Percentiles rank a stretch among this genome's conserved stretches.
Conservation (phyloP, 148 eudicot genomes). For the Silene latifolia region DNA sequence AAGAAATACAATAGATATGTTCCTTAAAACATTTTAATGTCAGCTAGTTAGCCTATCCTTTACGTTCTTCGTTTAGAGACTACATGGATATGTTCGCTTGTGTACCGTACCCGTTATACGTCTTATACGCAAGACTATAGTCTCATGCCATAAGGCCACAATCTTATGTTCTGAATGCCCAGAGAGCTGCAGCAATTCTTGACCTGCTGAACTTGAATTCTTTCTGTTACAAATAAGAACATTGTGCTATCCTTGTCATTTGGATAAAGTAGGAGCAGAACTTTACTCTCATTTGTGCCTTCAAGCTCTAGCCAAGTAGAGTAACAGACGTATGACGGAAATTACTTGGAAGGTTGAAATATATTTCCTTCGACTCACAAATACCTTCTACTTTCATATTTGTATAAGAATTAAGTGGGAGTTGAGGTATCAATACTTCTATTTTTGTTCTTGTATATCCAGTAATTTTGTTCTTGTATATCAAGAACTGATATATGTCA, state of each 20-base stretch:
- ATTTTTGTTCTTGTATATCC: neutral
- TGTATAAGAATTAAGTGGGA: neutral
- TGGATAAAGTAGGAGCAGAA: neutral
- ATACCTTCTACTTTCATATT: neutral
- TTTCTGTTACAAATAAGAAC: too few relatives aligned
- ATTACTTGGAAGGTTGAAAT: neutral
- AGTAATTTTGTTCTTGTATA: neutral
- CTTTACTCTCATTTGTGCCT: neutral
- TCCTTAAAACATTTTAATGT: too few relatives aligned
- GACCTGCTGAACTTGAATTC: too few relatives aligned
- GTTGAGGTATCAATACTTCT: neutral
- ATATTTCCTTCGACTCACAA: neutral
- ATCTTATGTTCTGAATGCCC: too few relatives aligned
- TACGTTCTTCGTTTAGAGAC: too few relatives aligned
- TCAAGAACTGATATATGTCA: neutral
- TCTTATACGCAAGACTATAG: too few relatives aligned
- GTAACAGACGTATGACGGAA: neutral
- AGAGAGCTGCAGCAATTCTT: neutral
- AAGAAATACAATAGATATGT: too few relatives aligned
- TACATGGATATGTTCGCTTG: too few relatives aligned
- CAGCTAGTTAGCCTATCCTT: too few relatives aligned
- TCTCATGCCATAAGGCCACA: too few relatives aligned
- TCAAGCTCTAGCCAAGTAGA: slow-evolving; percentile 1
- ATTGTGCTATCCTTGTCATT: neutral
- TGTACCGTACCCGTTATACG: too few relatives aligned